A percentile compares a stretch with the other conserved stretches of the same genome.
phyloP scores from a whole-genome alignment of 2,329 filamentous ascomycete species.

The Aspergillus ibericus region DNA sequence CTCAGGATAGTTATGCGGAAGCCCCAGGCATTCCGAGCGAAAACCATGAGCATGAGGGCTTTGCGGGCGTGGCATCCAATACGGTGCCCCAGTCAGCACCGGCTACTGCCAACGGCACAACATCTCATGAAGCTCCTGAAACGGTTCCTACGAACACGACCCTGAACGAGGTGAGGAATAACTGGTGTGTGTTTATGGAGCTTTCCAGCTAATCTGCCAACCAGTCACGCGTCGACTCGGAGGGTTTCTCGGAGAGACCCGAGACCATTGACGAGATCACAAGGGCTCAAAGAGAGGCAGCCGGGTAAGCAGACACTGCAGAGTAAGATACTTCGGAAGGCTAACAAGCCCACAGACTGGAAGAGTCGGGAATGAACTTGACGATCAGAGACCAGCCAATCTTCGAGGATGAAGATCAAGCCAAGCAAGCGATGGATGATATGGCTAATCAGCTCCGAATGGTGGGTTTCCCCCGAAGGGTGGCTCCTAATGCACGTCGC shows the following conservation, averaged over 20 bases:
- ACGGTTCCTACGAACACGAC: conserved; percentile 23
- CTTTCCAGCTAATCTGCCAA: conserved; percentile 11
- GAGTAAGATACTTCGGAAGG: not conserved
- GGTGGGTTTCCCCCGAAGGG: conserved; percentile 29
- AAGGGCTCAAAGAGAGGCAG: conserved; percentile 46
- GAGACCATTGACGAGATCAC: conserved; percentile 46
- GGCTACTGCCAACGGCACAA: conserved; percentile 30
- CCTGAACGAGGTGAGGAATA: conserved; percentile 24
- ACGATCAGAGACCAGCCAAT: conserved; percentile 52
- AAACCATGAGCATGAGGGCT: conserved; percentile 25
- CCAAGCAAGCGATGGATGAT: conserved; percentile 49
- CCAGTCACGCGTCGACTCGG: conserved; percentile 38
- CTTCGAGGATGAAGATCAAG: conserved; percentile 50
- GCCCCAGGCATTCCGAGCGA: conserved; percentile 27
- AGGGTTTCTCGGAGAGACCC: conserved; percentile 43
- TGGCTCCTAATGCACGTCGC: conserved; percentile 4
- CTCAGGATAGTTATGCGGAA: conserved; percentile 25
- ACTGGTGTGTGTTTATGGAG: not conserved
- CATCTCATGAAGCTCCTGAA: conserved; percentile 18
- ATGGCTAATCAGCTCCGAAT: conserved; percentile 51
- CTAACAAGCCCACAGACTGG: conserved; percentile 33
- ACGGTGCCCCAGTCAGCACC: conserved; percentile 21
- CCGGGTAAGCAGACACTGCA: conserved; percentile 31
- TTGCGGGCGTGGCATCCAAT: conserved; percentile 20
- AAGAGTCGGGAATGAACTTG: conserved; percentile 48